A percentile compares a stretch with the other conserved stretches of the same genome.
Conservation (phyloP, 83 land plant genomes). For the Thuja plicata region DNA sequence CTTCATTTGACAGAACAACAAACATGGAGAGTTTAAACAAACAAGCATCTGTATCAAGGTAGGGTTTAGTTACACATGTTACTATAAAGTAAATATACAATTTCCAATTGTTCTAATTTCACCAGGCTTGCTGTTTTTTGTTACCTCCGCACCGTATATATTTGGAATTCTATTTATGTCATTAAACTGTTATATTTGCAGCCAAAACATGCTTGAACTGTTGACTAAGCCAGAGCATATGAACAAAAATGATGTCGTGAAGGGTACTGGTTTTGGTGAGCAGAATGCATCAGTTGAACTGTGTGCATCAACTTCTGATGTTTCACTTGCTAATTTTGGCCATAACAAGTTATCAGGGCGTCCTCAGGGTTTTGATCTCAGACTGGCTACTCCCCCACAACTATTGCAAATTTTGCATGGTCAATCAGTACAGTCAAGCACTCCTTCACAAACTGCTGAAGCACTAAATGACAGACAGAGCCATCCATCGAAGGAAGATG, state of each 20-base stretch:
- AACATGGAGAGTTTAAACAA: constrained; percentile 15
- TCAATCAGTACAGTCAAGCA: constrained; percentile 15
- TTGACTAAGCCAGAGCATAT: constrained; percentile 56
- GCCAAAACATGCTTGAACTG: constrained; percentile 74
- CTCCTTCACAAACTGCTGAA: constrained; percentile 17
- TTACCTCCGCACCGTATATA: neutral
- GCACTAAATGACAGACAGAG: constrained; percentile 15
- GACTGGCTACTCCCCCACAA: constrained; percentile 52
- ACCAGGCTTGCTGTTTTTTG: neutral
- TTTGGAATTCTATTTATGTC: neutral
- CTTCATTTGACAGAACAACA: constrained; percentile 18
- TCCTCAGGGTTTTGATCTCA: constrained; percentile 45
- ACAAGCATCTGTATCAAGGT: constrained; percentile 13
- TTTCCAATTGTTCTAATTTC: constrained; percentile 1
- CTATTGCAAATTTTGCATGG: constrained; percentile 11
- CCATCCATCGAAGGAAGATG: constrained; percentile 21
- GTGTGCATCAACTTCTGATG: constrained; percentile 29
- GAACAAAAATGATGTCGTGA: constrained; percentile 16
- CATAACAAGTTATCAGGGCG: constrained; percentile 19
- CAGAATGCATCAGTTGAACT: constrained; percentile 8
- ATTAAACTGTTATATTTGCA: constrained; percentile 15
- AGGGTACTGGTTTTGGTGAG: constrained; percentile 18
- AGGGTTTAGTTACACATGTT: neutral
- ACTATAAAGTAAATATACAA: neutral
- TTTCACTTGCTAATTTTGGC: constrained; percentile 22